Base-by-base conservation (phyloP, 1,284 basidiomycete genomes). In the Pseudozyma tsukubaensis region DNA sequence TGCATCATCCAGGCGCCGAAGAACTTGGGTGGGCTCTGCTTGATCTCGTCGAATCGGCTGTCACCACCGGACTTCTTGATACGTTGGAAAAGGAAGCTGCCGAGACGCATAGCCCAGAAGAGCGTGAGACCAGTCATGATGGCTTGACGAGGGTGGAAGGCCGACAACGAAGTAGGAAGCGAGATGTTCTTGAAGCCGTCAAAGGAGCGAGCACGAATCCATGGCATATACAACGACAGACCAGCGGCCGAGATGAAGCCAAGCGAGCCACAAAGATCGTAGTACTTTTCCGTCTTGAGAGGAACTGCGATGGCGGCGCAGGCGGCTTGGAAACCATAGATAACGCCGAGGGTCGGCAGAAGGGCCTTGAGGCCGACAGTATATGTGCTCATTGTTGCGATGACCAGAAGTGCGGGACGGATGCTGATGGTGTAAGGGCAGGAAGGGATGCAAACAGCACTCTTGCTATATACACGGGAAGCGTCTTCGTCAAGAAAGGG, bases 1-100 rank as follows among this genome's bases (percentile, higher is more conserved):
- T 92, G 91, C 8, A 88, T 89, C 77, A 92, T 87, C 91, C 91
- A 93, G 56, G 88, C 90, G 39, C 81, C 86, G 1, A 89, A 86
- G 80, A 92, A 93, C 57, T 85, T 88, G 32, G 72, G 71, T 1
- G 91, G 90, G 50, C 89, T 79, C 59, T 88, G 88, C 82, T 91
- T 92, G 64, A 92, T 87, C 68, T 90, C 85, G 58, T 91, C 89
- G 72, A 92, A 92, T 16, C 91, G 86, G 9, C 90, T 89, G 82
- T 92, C 91, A 4, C 87, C 86, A 4, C 88, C 88, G 4, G 85
- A 83, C 62, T 86, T 88, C 45, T 87, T 66, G 39, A 89, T 87
- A 59, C 88, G 85, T 87, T 88, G 83, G 44, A 88, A 87, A 40
- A 92, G 85, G 83, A 91, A 92, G 32, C 83, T 86, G 35, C 91